Percentiles rank a stretch among this genome's conserved stretches.
These are phyloP conservation scores for Mangifera indica DNA, from an alignment of 345 rosid species.

Conservation along the genomic window DNA sequence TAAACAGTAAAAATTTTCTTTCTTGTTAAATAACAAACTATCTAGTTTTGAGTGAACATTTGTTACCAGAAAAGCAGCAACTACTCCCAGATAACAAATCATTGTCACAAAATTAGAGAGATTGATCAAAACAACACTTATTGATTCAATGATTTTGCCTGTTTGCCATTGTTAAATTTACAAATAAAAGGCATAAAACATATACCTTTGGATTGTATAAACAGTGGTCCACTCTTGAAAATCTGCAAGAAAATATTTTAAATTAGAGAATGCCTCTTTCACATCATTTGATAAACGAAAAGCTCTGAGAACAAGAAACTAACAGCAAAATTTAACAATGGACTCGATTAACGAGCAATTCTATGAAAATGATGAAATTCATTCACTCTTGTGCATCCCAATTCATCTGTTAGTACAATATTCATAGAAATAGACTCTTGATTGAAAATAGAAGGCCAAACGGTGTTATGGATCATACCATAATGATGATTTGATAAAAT, in stretches of 20 bases:
- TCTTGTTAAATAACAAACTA: background rate
- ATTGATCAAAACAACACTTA: background rate
- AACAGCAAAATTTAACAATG: background rate
- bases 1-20: background rate
- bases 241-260: slow-evolving; percentile 45
- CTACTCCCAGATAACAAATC: background rate
- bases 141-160: background rate
- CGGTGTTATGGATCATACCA: background rate
- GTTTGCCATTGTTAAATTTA: slow-evolving; percentile 2
- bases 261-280: slow-evolving; percentile 1
- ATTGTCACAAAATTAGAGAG: background rate
- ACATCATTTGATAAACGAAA: background rate
- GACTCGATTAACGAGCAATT: background rate
- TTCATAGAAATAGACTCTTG: background rate
- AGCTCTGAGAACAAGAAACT: background rate
- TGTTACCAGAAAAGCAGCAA: background rate
- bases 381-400: background rate
- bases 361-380: background rate
- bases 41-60: background rate
- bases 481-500: background rate
- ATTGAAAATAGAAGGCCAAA: background rate
- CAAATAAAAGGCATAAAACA: slow-evolving; percentile 16
- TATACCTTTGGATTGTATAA: slow-evolving; percentile 79
- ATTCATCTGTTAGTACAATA: background rate
- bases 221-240: slow-evolving; percentile 82